A percentile compares a stretch with the other conserved stretches of the same genome.
phyloP scores from a whole-genome alignment of 768 basidiomycete genomes.

The Paxillus involutus region DNA sequence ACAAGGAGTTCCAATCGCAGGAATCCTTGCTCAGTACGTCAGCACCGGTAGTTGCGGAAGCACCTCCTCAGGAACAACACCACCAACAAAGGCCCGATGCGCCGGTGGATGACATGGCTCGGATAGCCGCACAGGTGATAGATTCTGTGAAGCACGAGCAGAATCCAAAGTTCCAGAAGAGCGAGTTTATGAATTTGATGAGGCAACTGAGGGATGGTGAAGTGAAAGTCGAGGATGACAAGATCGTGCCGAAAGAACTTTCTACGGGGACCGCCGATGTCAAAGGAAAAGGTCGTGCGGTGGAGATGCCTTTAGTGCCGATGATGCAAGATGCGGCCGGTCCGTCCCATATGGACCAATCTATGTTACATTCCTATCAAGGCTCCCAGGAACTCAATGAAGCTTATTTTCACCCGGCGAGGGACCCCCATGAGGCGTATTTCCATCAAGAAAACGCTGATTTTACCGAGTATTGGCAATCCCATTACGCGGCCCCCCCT shows the following conservation, averaged over 20 bases:
- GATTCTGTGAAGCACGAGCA: conserved; percentile 72
- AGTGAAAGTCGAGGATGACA: conserved; percentile 74
- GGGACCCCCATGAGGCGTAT: conserved; percentile 62
- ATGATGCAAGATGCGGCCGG: conserved; percentile 1
- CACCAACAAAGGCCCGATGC: conserved; percentile 27
- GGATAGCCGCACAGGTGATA: conserved; percentile 75
- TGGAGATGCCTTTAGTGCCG: conserved; percentile 10
- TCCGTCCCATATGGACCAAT: background rate
- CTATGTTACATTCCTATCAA: conserved; percentile 14
- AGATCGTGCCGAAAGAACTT: conserved; percentile 60
- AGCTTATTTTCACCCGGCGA: conserved; percentile 19
- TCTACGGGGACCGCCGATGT: conserved; percentile 34
- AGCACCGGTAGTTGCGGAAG: conserved; percentile 4
- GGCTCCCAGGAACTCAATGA: conserved; percentile 17
- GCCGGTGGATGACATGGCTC: conserved; percentile 66
- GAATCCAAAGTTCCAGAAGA: conserved; percentile 84
- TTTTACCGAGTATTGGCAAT: conserved; percentile 61
- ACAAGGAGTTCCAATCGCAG: conserved; percentile 62
- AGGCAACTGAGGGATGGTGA: conserved; percentile 77
- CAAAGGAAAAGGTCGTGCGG: conserved; percentile 68
- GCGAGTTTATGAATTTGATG: conserved; percentile 86
- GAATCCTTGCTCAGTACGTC: conserved; percentile 40
- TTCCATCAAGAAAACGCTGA: conserved; percentile 70
- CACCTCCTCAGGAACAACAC: conserved; percentile 14
- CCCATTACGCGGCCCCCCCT: conserved; percentile 32